Percentiles rank a stretch among this genome's conserved stretches.
phyloP scores from a whole-genome alignment of 331 rosid genomes.

The Malus hybrid region DNA sequence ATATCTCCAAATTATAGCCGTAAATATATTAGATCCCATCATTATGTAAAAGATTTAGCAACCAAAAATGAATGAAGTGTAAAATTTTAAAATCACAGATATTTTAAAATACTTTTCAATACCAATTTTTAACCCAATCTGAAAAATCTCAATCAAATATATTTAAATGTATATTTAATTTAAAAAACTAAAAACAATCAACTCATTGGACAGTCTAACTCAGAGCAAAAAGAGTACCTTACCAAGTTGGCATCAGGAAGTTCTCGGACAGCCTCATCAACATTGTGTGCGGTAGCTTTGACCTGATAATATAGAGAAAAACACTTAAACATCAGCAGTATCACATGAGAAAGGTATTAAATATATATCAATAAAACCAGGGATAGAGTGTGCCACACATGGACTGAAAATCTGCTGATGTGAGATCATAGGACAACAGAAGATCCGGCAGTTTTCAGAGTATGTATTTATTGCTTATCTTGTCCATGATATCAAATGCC shows the following conservation, averaged over 20 bases:
- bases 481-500: background rate
- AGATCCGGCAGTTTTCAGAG: background rate
- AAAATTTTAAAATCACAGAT: background rate
- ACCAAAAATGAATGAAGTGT: background rate
- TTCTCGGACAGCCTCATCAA: constrained; percentile 85
- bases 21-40: constrained; percentile 4
- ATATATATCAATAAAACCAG: background rate
- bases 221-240: constrained; percentile 52
- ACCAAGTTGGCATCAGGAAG: constrained; percentile 99
- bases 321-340: constrained; percentile 6
- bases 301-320: constrained; percentile 42
- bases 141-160: background rate
- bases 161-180: background rate
- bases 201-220: constrained; percentile 7
- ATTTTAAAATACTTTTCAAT: background rate
- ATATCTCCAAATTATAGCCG: background rate
- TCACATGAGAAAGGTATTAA: background rate
- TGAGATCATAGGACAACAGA: background rate
- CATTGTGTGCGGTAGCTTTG: constrained; percentile 82
- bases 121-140: background rate
- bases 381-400: background rate
- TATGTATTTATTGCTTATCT: background rate
- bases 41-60: background rate
- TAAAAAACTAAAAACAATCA: background rate
- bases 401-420: background rate